phyloP scores from a whole-genome alignment of 2,329 filamentous ascomycete species.

The Trichophyton benhamiae region DNA sequence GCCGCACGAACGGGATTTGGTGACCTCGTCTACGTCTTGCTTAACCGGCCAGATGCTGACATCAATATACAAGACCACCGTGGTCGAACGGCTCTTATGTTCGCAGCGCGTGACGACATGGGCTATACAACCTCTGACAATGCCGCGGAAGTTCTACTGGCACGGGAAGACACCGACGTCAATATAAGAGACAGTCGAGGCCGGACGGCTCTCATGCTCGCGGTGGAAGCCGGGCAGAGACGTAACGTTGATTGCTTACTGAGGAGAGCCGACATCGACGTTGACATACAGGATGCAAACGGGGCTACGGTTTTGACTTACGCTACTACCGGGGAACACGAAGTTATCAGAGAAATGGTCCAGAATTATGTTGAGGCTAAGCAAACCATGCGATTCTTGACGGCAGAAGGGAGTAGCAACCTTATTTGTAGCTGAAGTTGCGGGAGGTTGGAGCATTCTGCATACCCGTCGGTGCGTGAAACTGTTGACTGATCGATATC shows the following conservation, averaged over 20 bases:
- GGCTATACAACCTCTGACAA: neutral
- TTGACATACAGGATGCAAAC: neutral
- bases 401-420: neutral
- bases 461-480: neutral
- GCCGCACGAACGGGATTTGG: constrained; percentile 19
- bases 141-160: neutral
- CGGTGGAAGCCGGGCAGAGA: neutral
- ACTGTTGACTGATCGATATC: neutral
- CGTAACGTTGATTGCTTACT: neutral
- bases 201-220: neutral
- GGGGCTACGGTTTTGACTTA: neutral
- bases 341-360: neutral
- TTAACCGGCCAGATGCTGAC: neutral
- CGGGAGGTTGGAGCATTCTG: neutral
- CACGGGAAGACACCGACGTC: constrained; percentile 1
- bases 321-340: neutral
- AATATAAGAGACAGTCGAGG: neutral
- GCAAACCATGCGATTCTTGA: neutral
- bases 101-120: neutral
- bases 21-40: constrained; percentile 22
- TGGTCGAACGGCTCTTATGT: neutral
- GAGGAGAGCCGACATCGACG: neutral
- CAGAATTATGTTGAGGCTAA: neutral
- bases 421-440: neutral
- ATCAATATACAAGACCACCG: neutral